Evolutionary conservation across 192 early-diverging fungal genomes (phyloP).

Genomic region (Coemansia sp.): DNA sequence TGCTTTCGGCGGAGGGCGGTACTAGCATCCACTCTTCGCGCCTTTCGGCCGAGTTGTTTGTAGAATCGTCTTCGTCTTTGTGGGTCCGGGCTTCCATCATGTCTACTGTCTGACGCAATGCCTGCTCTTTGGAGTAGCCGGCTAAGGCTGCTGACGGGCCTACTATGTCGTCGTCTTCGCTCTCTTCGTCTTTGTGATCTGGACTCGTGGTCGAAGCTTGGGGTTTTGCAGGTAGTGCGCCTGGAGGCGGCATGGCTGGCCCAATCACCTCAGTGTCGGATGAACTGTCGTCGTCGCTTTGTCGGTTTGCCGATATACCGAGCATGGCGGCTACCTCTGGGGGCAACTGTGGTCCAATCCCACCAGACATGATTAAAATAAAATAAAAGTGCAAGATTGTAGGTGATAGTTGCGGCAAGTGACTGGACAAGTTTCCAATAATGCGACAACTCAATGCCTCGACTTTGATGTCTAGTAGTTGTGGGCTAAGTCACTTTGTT

Average conservation of each 20-base stretch:
- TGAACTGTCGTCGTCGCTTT: neutral
- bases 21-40: slow-evolving; percentile 53
- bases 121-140: slow-evolving; percentile 26
- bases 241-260: no score
- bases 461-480: neutral
- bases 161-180: no score
- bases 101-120: slow-evolving; percentile 25
- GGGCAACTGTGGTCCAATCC: slow-evolving; percentile 35
- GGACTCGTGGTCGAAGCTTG: no score
- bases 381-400: neutral
- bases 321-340: slow-evolving; percentile 45
- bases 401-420: no score
- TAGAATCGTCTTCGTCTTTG: neutral
- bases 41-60: neutral
- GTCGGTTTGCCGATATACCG: slow-evolving; percentile 18
- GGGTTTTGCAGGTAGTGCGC: no score
- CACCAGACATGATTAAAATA: neutral
- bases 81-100: slow-evolving; percentile 17
- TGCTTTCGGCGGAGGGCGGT: slow-evolving; percentile 30
- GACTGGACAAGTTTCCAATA: neutral
- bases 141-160: slow-evolving; percentile 29
- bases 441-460: neutral
- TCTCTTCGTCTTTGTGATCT: no score
- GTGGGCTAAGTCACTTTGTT: neutral
- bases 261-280: neutral